Base-by-base conservation (phyloP, 768 basidiomycete species). In the Omphalotus guepiniiformis region DNA sequence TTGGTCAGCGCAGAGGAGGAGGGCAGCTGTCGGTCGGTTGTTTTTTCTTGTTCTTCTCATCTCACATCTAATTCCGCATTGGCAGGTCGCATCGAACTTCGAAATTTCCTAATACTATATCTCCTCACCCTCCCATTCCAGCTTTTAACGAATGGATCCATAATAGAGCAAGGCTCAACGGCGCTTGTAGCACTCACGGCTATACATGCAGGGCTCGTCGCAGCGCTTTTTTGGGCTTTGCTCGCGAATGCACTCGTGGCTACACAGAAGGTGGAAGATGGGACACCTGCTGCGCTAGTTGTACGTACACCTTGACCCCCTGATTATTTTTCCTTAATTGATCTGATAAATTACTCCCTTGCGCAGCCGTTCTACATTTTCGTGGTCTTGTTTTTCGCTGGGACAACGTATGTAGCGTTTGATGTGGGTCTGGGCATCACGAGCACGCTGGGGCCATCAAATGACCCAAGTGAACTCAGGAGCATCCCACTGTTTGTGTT, bases 181-280 rank as follows among this genome's bases (percentile, higher is more conserved):
- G 68, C 80, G 1, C 73, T 95, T 19, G 79, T 84, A 16, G 78
- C 79, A 22, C 55, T 95, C 49, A 76, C 82, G 12, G 86, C 91
- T 0, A 70, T 95, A 7, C 93, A 96, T 53, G 82, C 88, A 2
- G 93, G 83, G 3, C 52, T 83, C 15, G 79, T 93, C 36, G 83
- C 80, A 3, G 77, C 84, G 3, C 66, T 92, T 3, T 94, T 93
- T 61, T 93, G 91, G 88, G 58, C 76, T 6, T 67, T 92, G 53
- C 69, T 90, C 43, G 88, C 75, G 26, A 91, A 88, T 64, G 87
- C 75, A 7, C 66, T 91, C 50, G 76, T 93, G 18, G 82, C 85
- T 28, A 88, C 85, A n/a, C 95, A 98, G 65, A 61, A 93, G 40
- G 88, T 97, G 46, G 95, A 97, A 62, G 95, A 90, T 58, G 95